Percentiles rank a stretch among this genome's conserved stretches.
phyloP scores from a whole-genome alignment of 345 rosid species.

The Populus deltoides region DNA sequence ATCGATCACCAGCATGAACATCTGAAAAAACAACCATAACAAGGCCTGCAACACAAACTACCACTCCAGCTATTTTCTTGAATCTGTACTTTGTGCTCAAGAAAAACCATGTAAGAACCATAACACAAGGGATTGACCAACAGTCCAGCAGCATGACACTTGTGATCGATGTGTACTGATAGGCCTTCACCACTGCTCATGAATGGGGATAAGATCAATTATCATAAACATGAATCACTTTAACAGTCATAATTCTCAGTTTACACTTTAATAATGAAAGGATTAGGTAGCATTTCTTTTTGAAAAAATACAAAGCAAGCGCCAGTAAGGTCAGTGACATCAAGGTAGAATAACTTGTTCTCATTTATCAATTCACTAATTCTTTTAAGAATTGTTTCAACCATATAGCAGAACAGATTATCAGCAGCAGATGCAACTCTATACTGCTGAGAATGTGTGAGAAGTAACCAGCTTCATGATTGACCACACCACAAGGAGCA shows the following conservation, averaged over 20 bases:
- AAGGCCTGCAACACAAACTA: slow-evolving; percentile 75
- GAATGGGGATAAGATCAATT: slow-evolving; percentile 13
- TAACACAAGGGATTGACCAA: slow-evolving; percentile 86
- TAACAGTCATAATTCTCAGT: not conserved
- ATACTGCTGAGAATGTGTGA: not conserved
- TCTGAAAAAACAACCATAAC: slow-evolving; percentile 85
- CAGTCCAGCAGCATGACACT: slow-evolving; percentile 94
- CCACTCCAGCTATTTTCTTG: slow-evolving; percentile 73
- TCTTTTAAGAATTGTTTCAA: not conserved
- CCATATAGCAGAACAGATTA: not conserved
- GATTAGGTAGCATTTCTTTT: not conserved
- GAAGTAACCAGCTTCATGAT: slow-evolving; percentile 5
- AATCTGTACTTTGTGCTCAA: slow-evolving; percentile 71
- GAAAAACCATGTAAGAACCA: slow-evolving; percentile 78
- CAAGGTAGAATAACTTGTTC: not conserved
- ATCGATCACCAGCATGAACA: slow-evolving; percentile 72
- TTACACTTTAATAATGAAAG: not conserved
- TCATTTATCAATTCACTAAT: not conserved
- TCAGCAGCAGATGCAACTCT: not conserved
- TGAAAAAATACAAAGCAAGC: not conserved
- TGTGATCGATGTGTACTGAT: slow-evolving; percentile 80
- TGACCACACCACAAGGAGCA: not conserved
- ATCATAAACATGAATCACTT: slow-evolving; percentile 5
- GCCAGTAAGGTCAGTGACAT: not conserved
- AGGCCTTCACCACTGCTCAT: slow-evolving; percentile 82